Conservation (phyloP, 495 filamentous ascomycete species). For the Chaetomidium leptoderma region DNA sequence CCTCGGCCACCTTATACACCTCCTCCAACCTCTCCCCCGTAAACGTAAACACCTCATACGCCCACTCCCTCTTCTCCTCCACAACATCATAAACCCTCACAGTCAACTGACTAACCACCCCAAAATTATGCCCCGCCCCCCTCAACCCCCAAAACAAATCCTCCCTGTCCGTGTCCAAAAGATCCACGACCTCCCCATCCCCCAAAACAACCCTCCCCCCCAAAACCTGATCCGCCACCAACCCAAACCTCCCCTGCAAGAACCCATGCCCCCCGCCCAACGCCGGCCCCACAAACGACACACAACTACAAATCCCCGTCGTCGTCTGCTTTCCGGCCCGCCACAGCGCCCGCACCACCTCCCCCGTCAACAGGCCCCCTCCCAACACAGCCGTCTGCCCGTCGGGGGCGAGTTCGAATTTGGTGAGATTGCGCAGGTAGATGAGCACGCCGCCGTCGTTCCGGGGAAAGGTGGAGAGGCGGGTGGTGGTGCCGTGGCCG, state of each 20-base stretch:
- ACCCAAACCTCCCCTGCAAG: slow-evolving; percentile 54
- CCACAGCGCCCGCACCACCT: slow-evolving; percentile 33
- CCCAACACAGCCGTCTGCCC: slow-evolving; percentile 47
- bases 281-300: slow-evolving; percentile 45
- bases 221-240: slow-evolving; percentile 54
- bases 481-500: slow-evolving; percentile 41
- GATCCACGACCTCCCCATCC: slow-evolving; percentile 44
- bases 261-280: slow-evolving; percentile 61
- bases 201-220: slow-evolving; percentile 52
- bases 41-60: slow-evolving; percentile 43
- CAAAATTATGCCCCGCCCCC: slow-evolving; percentile 61
- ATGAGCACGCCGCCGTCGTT: slow-evolving; percentile 48
- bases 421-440: slow-evolving; percentile 36
- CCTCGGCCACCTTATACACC: slow-evolving; percentile 40
- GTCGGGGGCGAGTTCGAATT: slow-evolving; percentile 38
- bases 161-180: slow-evolving; percentile 27
- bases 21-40: slow-evolving; percentile 46
- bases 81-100: slow-evolving; percentile 47
- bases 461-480: slow-evolving; percentile 41
- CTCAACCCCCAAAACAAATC: slow-evolving; percentile 55
- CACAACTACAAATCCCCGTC: slow-evolving; percentile 53
- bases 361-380: slow-evolving; percentile 40
- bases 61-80: slow-evolving; percentile 27
- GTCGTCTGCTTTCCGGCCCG: slow-evolving; percentile 37
- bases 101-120: slow-evolving; percentile 50